These are phyloP conservation scores for Lasiosphaeria ovina DNA, from an alignment of 495 filamentous ascomycete genomes.

Conservation along the genomic window DNA sequence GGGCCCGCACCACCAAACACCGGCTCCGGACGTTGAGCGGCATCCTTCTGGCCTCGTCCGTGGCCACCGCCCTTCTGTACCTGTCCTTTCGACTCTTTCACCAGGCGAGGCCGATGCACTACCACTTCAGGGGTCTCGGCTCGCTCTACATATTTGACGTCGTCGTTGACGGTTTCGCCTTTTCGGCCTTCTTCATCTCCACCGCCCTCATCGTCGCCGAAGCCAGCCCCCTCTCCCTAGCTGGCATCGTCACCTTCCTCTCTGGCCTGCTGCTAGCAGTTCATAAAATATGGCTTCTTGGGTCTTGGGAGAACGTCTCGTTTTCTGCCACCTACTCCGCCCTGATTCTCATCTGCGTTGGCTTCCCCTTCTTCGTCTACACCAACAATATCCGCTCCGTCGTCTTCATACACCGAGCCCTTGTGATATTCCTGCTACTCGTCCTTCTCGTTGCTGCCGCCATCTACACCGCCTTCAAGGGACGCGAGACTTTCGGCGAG, in stretches of 20 bases:
- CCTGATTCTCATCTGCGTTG: slow-evolving; percentile 34
- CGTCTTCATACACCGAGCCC: slow-evolving; percentile 38
- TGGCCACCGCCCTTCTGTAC: slow-evolving; percentile 24
- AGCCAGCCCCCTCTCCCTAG: slow-evolving; percentile 36
- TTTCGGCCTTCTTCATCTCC: slow-evolving; percentile 40
- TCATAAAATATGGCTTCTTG: slow-evolving; percentile 27
- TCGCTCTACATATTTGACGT: slow-evolving; percentile 42
- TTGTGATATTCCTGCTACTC: slow-evolving; percentile 35
- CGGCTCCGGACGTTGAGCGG: slow-evolving; percentile 39
- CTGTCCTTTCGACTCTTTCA: slow-evolving; percentile 10
- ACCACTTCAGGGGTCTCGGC: slow-evolving; percentile 28
- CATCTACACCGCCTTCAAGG: slow-evolving; percentile 29
- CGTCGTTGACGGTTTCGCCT: slow-evolving; percentile 37
- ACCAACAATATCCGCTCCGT: slow-evolving; percentile 39
- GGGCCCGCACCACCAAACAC: slow-evolving; percentile 42
- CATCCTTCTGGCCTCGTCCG: slow-evolving; percentile 31
- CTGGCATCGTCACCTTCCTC: slow-evolving; percentile 38
- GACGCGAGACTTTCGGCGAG: slow-evolving; percentile 5
- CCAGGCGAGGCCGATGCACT: slow-evolving; percentile 11
- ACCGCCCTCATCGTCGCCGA: slow-evolving; percentile 40
- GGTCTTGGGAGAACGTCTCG: slow-evolving; percentile 41
- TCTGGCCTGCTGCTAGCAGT: slow-evolving; percentile 31
- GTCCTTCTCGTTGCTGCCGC: slow-evolving; percentile 30
- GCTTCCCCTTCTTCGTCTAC: slow-evolving; percentile 41
- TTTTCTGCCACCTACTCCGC: slow-evolving; percentile 25